Base-by-base conservation (phyloP, 1,139 yeast species). In the Geotrichum citri-aurantii region DNA sequence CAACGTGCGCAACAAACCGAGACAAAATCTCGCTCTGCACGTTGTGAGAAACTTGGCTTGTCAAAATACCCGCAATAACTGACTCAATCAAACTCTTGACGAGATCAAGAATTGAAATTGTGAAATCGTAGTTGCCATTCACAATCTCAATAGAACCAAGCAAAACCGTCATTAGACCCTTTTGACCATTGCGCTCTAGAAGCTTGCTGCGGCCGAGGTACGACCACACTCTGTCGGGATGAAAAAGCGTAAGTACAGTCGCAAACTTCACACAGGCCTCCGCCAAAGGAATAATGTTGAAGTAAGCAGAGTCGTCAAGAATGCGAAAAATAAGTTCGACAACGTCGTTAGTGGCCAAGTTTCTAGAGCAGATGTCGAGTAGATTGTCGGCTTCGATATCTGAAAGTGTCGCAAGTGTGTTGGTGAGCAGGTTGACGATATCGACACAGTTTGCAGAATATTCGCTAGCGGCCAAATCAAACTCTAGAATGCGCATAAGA, bases 81-180 rank as follows among this genome's bases (percentile, higher is more conserved):
- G 83, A 82, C 14, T 78, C 75, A 0, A 85, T 79, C 52, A 90
- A 75, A 0, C 79, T 73, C 52, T 79, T 79, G 8, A 81, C 80
- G 29, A 91, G 73, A 51, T 81, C 78, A 23, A 86, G 75, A 50
- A 88, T 69, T 0, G 85, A 73, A 12, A 86, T 67, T 0, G 95
- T 85, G 65, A 90, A 86, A 10, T 74, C 75, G 69, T 81, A 91
- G 52, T 81, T 80, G 10, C 92, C 93, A 58, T 76, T 77, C 1
- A 86, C 84, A 71, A 85, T 80, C 71, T 91, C 97, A 29, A 84
- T 80, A 2, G 92, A 80, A 2, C 93, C 92, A 58, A 89, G 77
- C 8, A 89, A 77, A 0, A 80, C 78, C 0, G 83, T 73, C 0
- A 85, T 83, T 55, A 84, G 73, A 0, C 95, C 93, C 56, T 88